Conservation (phyloP, 129 eudicot species). For the Saussurea involucrata region DNA sequence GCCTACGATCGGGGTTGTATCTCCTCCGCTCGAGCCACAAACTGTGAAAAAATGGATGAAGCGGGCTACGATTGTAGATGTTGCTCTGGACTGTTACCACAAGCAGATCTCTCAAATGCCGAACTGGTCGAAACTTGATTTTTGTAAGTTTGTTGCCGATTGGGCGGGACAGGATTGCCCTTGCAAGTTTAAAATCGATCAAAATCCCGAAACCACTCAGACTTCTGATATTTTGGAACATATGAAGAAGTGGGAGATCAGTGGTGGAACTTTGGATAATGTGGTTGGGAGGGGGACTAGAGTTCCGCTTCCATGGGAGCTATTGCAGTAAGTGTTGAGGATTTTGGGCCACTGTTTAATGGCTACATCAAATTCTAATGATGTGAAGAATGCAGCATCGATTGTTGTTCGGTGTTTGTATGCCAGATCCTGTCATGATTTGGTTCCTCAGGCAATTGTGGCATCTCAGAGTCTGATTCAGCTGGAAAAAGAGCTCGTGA, state of each 20-base stretch:
- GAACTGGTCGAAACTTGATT: conserved; percentile 73
- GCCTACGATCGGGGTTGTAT: conserved; percentile 57
- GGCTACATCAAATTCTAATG: conserved; percentile 59
- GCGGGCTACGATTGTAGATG: conserved; percentile 71
- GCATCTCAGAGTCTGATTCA: conserved; percentile 80
- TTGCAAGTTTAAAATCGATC: conserved; percentile 61
- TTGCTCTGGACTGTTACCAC: conserved; percentile 67
- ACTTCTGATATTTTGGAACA: conserved; percentile 35
- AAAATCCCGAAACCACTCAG: not conserved
- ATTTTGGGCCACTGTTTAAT: conserved; percentile 86
- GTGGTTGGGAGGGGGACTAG: conserved; percentile 28
- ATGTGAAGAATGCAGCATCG: conserved; percentile 72
- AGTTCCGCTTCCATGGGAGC: conserved; percentile 76
- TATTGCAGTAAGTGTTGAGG: conserved; percentile 64
- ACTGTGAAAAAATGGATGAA: conserved; percentile 72
- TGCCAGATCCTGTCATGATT: too few species aligned
- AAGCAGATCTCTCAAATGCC: conserved; percentile 94
- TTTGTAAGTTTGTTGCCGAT: conserved; percentile 51
- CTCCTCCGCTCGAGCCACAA: conserved; percentile 74
- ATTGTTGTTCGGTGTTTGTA: conserved; percentile 68
- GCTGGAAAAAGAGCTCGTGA: conserved; percentile 69
- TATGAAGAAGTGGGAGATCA: conserved; percentile 35
- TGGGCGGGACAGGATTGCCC: conserved; percentile 83
- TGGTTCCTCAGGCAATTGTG: conserved; percentile 80
- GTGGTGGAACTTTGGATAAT: conserved; percentile 10